Percentiles rank a stretch among this genome's conserved stretches.
These are phyloP conservation scores for Hevea brasiliensis DNA, from an alignment of 345 rosid species.

Conservation along the genomic window DNA sequence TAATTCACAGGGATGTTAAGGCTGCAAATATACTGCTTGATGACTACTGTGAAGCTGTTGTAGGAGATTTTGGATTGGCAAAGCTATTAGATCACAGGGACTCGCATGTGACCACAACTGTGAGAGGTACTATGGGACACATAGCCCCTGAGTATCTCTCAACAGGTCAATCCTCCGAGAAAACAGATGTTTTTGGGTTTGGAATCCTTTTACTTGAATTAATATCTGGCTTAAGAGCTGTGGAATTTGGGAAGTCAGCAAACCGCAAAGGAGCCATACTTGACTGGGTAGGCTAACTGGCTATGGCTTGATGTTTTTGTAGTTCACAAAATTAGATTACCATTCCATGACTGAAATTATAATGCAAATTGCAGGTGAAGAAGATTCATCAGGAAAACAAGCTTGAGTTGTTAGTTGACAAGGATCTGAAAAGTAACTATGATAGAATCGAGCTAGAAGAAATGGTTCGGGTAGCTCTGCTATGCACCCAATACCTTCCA, in stretches of 20 bases:
- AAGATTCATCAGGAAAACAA: conserved; percentile 88
- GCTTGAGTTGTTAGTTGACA: conserved; percentile 79
- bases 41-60: conserved; percentile 78
- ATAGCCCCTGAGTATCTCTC: conserved; percentile 95
- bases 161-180: conserved; percentile 92
- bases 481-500: conserved; percentile 83
- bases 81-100: conserved; percentile 86
- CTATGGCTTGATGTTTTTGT: neutral
- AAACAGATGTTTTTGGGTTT: conserved; percentile 93
- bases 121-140: conserved; percentile 95
- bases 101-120: conserved; percentile 91
- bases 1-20: conserved; percentile 92
- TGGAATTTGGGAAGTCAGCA: conserved; percentile 75
- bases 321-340: conserved; percentile 1
- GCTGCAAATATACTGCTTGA: conserved; percentile 95
- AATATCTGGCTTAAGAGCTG: conserved; percentile 79
- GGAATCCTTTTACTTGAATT: conserved; percentile 87
- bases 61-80: conserved; percentile 94
- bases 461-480: conserved; percentile 80
- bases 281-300: conserved; percentile 68
- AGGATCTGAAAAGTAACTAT: conserved; percentile 68
- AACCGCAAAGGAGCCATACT: conserved; percentile 88
- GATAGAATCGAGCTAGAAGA: conserved; percentile 79
- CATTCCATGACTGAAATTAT: neutral
- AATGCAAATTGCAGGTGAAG: conserved; percentile 55